Percentiles rank a stretch among this genome's conserved stretches.
phyloP scores from a whole-genome alignment of 2,329 filamentous ascomycete genomes.

The Amesomyces nigricolor region DNA sequence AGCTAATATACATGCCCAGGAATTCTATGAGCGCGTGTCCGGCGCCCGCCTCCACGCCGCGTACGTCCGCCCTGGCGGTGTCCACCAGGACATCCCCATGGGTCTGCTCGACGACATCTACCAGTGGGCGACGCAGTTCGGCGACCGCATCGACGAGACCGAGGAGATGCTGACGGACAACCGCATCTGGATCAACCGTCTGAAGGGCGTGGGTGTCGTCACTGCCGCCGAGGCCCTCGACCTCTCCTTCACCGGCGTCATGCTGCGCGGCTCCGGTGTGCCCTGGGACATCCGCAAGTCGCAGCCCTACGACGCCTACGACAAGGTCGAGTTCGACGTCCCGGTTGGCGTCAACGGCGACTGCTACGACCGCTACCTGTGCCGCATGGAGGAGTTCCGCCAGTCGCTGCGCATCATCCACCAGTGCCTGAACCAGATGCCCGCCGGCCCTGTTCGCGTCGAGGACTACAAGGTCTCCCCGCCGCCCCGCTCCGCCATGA shows the following conservation, averaged over 20 bases:
- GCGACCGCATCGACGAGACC: slow-evolving; percentile 96
- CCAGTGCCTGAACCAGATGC: slow-evolving; percentile 99
- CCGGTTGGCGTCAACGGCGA: slow-evolving; percentile 95
- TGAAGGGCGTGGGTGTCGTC: slow-evolving; percentile 87
- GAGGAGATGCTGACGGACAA: slow-evolving; percentile 99
- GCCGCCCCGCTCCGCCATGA: slow-evolving; percentile 95
- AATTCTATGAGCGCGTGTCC: slow-evolving; percentile 99
- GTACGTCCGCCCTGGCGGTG: slow-evolving; percentile 93
- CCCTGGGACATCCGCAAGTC: slow-evolving; percentile 97
- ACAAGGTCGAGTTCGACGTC: slow-evolving; percentile 95
- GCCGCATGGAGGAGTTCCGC: slow-evolving; percentile 99
- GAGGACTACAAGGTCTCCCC: slow-evolving; percentile 99
- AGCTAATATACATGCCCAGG: slow-evolving; percentile 46
- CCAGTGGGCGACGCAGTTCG: slow-evolving; percentile 98
- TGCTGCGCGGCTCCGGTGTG: slow-evolving; percentile 93
- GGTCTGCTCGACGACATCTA: slow-evolving; percentile 98
- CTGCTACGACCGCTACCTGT: slow-evolving; percentile 98
- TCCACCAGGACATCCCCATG: slow-evolving; percentile 88
- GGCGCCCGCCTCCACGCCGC: slow-evolving; percentile 95
- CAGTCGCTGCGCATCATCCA: slow-evolving; percentile 97
- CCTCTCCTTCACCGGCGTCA: slow-evolving; percentile 93
- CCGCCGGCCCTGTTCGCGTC: slow-evolving; percentile 83
- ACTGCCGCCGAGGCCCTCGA: slow-evolving; percentile 91
- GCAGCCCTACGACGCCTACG: slow-evolving; percentile 95
- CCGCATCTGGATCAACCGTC: slow-evolving; percentile 95